Base-by-base conservation (phyloP, 108 stramenopile species). In the Aurantiochytrium sp. region DNA sequence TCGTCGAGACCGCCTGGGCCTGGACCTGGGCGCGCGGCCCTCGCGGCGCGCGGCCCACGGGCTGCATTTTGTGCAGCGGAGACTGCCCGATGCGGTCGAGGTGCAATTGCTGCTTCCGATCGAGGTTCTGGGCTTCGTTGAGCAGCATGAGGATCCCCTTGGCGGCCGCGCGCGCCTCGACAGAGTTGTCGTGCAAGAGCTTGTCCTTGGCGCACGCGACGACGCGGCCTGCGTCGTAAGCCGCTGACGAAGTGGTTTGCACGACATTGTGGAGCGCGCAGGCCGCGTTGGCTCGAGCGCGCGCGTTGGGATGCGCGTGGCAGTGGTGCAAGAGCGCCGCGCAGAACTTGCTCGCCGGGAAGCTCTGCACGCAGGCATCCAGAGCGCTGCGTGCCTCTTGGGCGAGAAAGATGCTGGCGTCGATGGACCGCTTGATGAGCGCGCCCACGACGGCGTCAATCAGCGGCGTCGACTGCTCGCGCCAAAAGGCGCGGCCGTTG, bases 171-270 rank as follows among this genome's bases (percentile, higher is more conserved):
- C 73, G 39, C 6, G 73, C 73, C 30, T 41, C 73, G 42, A 41
- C 73, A 1, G 42, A 48, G 73, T 81, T 81, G 73, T 81, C 73
- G 73, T 81, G 73, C 39, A 81, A 48, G 12, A 81, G 73, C 73
- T 81, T 81, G 45, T 81, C 73, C 45, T 81, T 81, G 73, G 73
- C 73, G 73, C 73, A 81, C 36, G 39, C 6, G 32, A 81, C 45
- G 32, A 81, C 73, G n/a, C 45, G 21, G 10, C 27, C 39, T 27
- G 73, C 21, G 45, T 81, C 73, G 45, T 81, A 81, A 1, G 73
- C 73, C 21, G 73, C 0, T 48, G 39, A 12, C 39, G 39, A 24
- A 6, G 39, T 6, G n/a, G 73, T 48, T 48, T 41, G 45, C n/a
- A 81, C 73, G 39, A 81, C 12, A 41, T 12, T 1, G 45, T 41